Evolutionary conservation across 805 yeast genomes (phyloP).

Genomic region (Danielia reshetovae): DNA sequence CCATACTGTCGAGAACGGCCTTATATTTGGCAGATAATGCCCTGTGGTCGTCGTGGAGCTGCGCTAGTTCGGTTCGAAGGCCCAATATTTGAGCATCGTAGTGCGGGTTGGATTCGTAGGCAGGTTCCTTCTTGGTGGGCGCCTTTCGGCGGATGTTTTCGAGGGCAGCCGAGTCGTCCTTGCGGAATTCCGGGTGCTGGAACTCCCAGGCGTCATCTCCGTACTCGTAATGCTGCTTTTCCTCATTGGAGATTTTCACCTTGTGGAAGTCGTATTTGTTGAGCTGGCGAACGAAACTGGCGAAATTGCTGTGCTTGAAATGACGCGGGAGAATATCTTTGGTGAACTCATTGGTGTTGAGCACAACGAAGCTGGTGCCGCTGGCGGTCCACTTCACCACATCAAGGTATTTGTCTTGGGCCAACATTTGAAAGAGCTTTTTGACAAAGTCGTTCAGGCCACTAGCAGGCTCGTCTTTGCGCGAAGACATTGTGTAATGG

Average conservation of each 20-base stretch:
- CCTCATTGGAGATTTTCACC: slow-evolving; percentile 71
- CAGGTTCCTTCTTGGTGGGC: slow-evolving; percentile 47
- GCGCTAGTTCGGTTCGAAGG: slow-evolving; percentile 30
- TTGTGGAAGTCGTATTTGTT: slow-evolving; percentile 98
- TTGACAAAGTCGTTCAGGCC: slow-evolving; percentile 79
- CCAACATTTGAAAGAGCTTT: slow-evolving; percentile 78
- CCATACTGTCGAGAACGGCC: slow-evolving; percentile 57
- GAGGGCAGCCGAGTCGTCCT: slow-evolving; percentile 70
- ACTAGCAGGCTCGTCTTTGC: slow-evolving; percentile 16
- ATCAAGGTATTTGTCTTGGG: slow-evolving; percentile 67
- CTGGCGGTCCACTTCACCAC: slow-evolving; percentile 80
- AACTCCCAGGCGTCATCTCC: slow-evolving; percentile 93
- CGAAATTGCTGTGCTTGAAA: slow-evolving; percentile 92
- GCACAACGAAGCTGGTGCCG: slow-evolving; percentile 87
- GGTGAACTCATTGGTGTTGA: slow-evolving; percentile 88
- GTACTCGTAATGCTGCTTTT: slow-evolving; percentile 47
- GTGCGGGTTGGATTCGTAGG: slow-evolving; percentile 8
- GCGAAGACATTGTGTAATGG: neutral
- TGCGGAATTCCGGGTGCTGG: slow-evolving; percentile 82
- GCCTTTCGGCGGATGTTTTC: slow-evolving; percentile 86
- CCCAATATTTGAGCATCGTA: slow-evolving; percentile 16
- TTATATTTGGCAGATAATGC: slow-evolving; percentile 49
- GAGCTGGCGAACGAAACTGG: slow-evolving; percentile 90
- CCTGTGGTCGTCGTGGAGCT: slow-evolving; percentile 30
- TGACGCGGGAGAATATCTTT: slow-evolving; percentile 84